Base-by-base conservation (phyloP, 176 grass and related monocot species). In the Raddia distichophylla region DNA sequence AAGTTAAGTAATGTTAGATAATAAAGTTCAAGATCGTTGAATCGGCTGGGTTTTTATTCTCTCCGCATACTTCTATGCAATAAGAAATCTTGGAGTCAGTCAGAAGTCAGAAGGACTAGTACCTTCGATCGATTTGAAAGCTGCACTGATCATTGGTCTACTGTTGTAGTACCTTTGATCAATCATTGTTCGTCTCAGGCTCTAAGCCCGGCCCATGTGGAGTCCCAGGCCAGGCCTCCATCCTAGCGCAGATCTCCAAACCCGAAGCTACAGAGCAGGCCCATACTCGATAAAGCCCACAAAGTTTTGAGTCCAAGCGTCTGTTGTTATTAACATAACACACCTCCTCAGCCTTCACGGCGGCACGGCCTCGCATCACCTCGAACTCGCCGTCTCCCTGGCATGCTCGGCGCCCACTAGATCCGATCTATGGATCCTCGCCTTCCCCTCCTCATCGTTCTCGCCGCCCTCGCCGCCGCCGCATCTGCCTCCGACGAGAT, bases 401-500 rank as follows among this genome's bases (percentile, higher is more conserved):
- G 67, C 73, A 78, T 73, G 85, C 82, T 52, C 76, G 70, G 56
- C 69, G 58, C 32, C 56, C 59, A 54, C 42, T 75, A 80, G 82
- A 89, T 85, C 83, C 78, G 74, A 89, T 92, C 83, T 11, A 88
- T 88, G 76, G 79, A 80, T 80, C 56, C 64, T 57, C 57, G 73
- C 79, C 33, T 69, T 17, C 35, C 69, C 76, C 40, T 66, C 49
- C 44, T 73, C 77, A 51, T 75, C 57, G 6, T 49, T 61, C 17
- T 83, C 51, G 32, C 51, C 45, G 75, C 75, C 8, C 22, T 50
- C 34, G 51, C 74, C 44, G 72, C 69, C 5, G 16, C 59, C 13
- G 8, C 80, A 4, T 58, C 71, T 7, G 84, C 85, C 22, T 87
- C 89, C 35, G 93, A 93, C 79, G 87, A 83, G 87, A 99, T 99